phyloP scores from a whole-genome alignment of 1,284 basidiomycete species.

The Testicularia cyperi region DNA sequence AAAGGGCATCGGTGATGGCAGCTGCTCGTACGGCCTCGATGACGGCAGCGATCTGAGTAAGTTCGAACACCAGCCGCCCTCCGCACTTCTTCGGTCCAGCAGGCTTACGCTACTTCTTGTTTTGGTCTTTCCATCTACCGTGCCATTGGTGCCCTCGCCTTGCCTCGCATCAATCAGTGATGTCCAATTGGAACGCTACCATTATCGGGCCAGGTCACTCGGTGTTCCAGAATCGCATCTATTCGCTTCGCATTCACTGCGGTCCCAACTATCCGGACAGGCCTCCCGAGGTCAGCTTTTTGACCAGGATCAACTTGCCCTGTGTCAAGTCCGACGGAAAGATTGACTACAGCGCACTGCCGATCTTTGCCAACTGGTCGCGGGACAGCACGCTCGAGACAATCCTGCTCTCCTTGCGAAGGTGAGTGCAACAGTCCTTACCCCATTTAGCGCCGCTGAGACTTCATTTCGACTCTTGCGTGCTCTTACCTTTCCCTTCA shows the following conservation, averaged over 20 bases:
- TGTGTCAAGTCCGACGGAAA: constrained; percentile 79
- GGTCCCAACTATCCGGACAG: constrained; percentile 78
- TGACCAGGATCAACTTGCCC: constrained; percentile 90
- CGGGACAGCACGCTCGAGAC: constrained; percentile 57
- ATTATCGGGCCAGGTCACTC: constrained; percentile 93
- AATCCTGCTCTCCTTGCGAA: constrained; percentile 53
- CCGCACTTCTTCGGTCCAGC: not conserved
- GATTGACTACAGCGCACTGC: constrained; percentile 52
- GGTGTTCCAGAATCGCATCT: constrained; percentile 97
- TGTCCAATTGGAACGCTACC: constrained; percentile 98
- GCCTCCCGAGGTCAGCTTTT: constrained; percentile 78
- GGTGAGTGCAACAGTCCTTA: constrained; percentile 41
- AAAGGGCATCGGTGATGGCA: constrained; percentile 97
- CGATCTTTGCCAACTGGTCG: constrained; percentile 54
- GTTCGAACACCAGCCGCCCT: constrained; percentile 5
- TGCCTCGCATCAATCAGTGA: constrained; percentile 59
- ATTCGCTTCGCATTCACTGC: constrained; percentile 88
- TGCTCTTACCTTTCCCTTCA: too few relatives aligned
- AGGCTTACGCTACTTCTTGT: not conserved
- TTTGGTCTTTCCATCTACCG: not conserved
- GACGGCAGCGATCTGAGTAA: constrained; percentile 56
- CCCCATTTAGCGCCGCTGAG: not conserved
- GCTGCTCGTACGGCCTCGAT: constrained; percentile 80
- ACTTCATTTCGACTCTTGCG: constrained; percentile 1
- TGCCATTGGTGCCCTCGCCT: not conserved